Base-by-base conservation (phyloP, 495 filamentous ascomycete genomes). In the Podospora pseudocomata region DNA sequence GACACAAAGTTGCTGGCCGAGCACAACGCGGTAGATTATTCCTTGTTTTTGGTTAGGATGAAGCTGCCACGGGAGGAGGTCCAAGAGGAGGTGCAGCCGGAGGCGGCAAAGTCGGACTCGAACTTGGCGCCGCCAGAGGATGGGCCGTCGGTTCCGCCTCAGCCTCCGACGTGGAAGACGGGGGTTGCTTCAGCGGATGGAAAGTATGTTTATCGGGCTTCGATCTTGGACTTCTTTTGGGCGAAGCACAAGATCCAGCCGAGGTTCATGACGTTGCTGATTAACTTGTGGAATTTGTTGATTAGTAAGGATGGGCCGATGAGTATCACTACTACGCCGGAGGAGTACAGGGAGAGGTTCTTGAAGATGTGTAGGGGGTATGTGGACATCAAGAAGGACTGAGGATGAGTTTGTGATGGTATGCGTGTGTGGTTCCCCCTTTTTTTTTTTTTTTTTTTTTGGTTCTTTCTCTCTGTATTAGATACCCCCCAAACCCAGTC, bases 191-290 rank as follows among this genome's bases (percentile, higher is more conserved):
- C 86, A 23, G 79, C 82, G 11, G 86, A 90, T 73, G 86, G 86
- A 4, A 84, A 86, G 73, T 87, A 88, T 79, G 80, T 87, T 23
- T 92, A 90, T 70, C 80, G 87, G 16, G 86, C 82, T 7, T 81
- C 86, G 5, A 71, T 91, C 26, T 75, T 92, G 57, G 89, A 91
- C 74, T 91, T 91, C 70, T 90, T 91, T 77, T 91, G 89, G 87
- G 86, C 87, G 1, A 87, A 86, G 72, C 88, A 91, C 77, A 89
- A 86, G 69, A 65, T 88, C 1, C 86, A 86, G 62, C 84, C 89
- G 2, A 83, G 81, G 73, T 81, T 84, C 0, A 82, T 91, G 83
- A 89, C 89, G 4, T 80, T 85, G 0, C 75, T 90, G 34, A 81
- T 91, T 53, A 82, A 84, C 18, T 77, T 82, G 1, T 91, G 87